Percentiles rank a stretch among this genome's conserved stretches.
Conservation (phyloP, 495 filamentous ascomycete species). For the Talaromyces trachyspermus region DNA sequence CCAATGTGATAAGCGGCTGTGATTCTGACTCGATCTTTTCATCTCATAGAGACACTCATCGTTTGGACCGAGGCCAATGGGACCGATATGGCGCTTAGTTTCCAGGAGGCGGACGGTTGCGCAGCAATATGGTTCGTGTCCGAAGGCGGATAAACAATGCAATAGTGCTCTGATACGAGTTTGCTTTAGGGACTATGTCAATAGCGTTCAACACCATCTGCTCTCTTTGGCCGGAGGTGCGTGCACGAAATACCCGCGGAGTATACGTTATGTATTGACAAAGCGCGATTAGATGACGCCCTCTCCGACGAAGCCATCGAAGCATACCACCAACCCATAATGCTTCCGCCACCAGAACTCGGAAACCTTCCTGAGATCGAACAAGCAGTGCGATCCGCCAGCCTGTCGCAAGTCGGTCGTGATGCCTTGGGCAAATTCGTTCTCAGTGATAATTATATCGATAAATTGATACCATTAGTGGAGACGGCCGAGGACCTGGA, state of each 20-base stretch:
- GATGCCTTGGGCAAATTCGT: conserved; percentile 88
- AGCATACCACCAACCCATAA: conserved; percentile 52
- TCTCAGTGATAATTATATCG: conserved; percentile 75
- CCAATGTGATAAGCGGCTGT: conserved; percentile 11
- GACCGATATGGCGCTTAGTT: conserved; percentile 95
- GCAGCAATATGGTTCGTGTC: conserved; percentile 72
- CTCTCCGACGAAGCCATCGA: conserved; percentile 85
- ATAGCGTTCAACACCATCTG: conserved; percentile 67
- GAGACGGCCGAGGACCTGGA: conserved; percentile 85
- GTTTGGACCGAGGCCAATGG: conserved; percentile 90
- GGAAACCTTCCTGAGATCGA: conserved; percentile 78
- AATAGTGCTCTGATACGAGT: conserved; percentile 10
- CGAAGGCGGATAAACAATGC: conserved; percentile 7
- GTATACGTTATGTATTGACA: conserved; percentile 3
- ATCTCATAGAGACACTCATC: conserved; percentile 97
- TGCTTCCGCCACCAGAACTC: conserved; percentile 70
- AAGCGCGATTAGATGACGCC: conserved; percentile 59
- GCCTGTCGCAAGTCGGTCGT: conserved; percentile 64
- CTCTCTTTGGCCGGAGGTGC: conserved; percentile 46
- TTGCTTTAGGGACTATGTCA: conserved; percentile 79
- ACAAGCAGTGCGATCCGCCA: conserved; percentile 66
- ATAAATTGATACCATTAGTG: conserved; percentile 78
- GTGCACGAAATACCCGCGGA: conserved; percentile 6
- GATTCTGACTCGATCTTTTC: conserved; percentile 19
- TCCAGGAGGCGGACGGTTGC: conserved; percentile 96